Evolutionary conservation across 345 rosid genomes (phyloP), one percentile per base, ranked within the genome.

Genomic region (Zanthoxylum bungeanum): DNA sequence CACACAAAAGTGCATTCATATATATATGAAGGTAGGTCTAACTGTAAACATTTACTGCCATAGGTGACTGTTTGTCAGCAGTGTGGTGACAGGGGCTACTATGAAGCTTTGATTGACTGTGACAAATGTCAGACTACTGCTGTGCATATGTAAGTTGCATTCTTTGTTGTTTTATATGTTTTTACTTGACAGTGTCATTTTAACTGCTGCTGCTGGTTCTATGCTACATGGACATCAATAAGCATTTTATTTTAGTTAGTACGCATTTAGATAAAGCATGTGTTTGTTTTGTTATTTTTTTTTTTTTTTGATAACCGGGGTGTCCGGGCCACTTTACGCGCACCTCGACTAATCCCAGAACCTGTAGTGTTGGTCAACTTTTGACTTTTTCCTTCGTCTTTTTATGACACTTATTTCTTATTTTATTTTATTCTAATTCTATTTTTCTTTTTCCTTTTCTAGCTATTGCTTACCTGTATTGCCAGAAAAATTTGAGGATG

Each of bases 391-490:
- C 34, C 61, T 36, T 36, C 63, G 5, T 58, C 52, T 33, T 50
- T 42, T 51, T 12, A 34, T 37, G n/a, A n/a, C n/a, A n/a, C n/a
- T n/a, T n/a, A n/a, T n/a, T n/a, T n/a, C n/a, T n/a, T n/a, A n/a
- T n/a, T n/a, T n/a, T n/a, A n/a, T n/a, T n/a, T n/a, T n/a, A n/a
- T 51, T 62, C 30, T 70, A 17, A 67, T 16, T 30, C 9, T 19
- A 10, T 47, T 21, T 60, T 31, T 59, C 22, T n/a, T 61, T 66
- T 42, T 11, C 53, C 64, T 58, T 58, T 52, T 80, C 61, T 72
- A 86, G 96, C 69, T 86, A 90, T 78, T 88, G 98, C 72, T 73
- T 91, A 27, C 60, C 55, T 34, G 71, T 53, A 66, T 19, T 84
- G n/a, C 96, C 93, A 7, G 63, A 28, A 79, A 74, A 79, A 70